Evolutionary conservation across 1,284 basidiomycete genomes (phyloP), one percentile per base, ranked within the genome.

Genomic region (Clitocybe nebularis): DNA sequence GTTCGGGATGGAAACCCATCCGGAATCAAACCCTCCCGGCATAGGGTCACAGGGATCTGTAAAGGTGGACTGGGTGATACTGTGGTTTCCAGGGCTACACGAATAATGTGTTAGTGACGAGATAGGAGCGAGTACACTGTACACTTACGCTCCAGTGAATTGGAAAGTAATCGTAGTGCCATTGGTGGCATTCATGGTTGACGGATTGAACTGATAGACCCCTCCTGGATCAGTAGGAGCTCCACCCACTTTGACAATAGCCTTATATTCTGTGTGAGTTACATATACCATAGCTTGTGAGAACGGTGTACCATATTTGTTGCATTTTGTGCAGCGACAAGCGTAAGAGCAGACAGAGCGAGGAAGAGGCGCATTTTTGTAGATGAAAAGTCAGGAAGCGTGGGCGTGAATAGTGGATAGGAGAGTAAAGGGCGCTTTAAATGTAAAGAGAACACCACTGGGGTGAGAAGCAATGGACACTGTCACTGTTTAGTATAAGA

Each of bases 21-120:
- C 76, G 13, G 75, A 77, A 57, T 74, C 68, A 53, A 79, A 75
- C 9, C 76, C 75, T 25, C 61, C 58, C 4, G 51, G 29, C 24
- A 69, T 33, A 16, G 66, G 68, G 41, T 64, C 54, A 53, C 77
- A 79, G 0, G 77, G 77, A 29, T 56, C 50, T 9, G 49, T 51
- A 47, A 77, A 74, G 0, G 65, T 59, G 8, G 71, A 73, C 56
- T 81, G 77, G 3, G 77, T 74, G 30, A 78, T 65, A 34, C 71
- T 69, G 57, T 80, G 77, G 55, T 75, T 75, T 34, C 73, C 73
- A 5, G 70, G 67, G 14, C 60, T 59, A 38, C 1, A 36, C 5
- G 37, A 39, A 25, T 8, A 16, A 19, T 20, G 3, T 7, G 26
- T 19, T 6, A 17, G 4, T 10, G 24, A 22, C 7, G 21, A 9